Base-by-base conservation (phyloP, 345 rosid species). In the Ailanthus altissimus region DNA sequence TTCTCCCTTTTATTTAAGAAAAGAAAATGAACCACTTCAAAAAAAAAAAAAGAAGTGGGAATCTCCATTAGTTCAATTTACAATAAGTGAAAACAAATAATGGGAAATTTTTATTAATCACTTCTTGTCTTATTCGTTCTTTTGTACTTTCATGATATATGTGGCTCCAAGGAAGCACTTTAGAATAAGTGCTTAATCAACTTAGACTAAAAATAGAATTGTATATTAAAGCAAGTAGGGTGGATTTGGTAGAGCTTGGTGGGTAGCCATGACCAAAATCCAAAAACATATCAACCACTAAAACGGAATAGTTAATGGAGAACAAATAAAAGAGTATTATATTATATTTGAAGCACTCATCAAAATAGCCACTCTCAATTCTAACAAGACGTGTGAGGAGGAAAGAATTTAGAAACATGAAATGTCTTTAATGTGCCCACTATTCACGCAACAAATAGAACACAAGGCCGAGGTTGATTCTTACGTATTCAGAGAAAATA, bases 171-270 rank as follows among this genome's bases (percentile, higher is more conserved):
- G 43, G 26, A 47, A 47, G 59, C 28, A 68, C 68, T 73, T 61
- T 61, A 10, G 4, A 50, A 36, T 11, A 18, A 70, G 59, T 53
- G 58, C 73, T 70, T 32, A 26, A 51, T 8, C 46, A 47, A 67
- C 57, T 67, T 46, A 8, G 2, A 1, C 38, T 23, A 23, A 25
- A 56, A 11, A n/a, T 47, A 26, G 14, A 25, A 25, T 47, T 25
- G 6, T 67, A 21, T 0, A 1, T 25, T 11, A 25, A 26, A 56
- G 15, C 28, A n/a, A 6, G 8, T 21, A n/a, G 1, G 92, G 89
- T 88, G 91, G 38, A 32, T 32, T 63, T 45, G 54, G 45, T 69
- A 2, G 73, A 10, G 50, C 28, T 20, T 21, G 65, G 75, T 72
- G 65, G 75, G 65, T 15, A 57, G 64, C 65, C 60, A 67, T 66